Evolutionary conservation across 2,329 filamentous ascomycete species (phyloP), one percentile per base, ranked within the genome.

Genomic region (Dissoconium aciculare): DNA sequence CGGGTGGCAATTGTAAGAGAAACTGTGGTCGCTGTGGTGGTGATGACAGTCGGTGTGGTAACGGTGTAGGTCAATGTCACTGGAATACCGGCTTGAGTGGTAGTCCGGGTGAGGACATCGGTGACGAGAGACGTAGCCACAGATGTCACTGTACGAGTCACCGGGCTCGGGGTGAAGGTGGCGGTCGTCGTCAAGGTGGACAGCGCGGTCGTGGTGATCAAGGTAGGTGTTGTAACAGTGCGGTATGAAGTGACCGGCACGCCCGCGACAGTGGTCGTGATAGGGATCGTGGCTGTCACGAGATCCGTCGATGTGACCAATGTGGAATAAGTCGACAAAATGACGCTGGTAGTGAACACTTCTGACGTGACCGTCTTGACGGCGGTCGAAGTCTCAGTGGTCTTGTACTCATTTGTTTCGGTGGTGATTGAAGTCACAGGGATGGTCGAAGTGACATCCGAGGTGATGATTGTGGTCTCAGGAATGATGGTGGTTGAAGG

Each of bases 1-100:
- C 19, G 4, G 17, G 15, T 19, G 15, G 6, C 17, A 15, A 12
- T 30, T 12, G 10, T 24, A 11, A n/a, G 11, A 11, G 17, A 13
- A 15, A 30, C 11, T 8, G 28, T 30, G 11, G 14, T 17, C 14
- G 28, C 17, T 11, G 11, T 30, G 28, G 23, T 9, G 23, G 28
- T 19, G 11, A 21, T 14, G 15, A 11, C 28, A 5, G 28, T 30
- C 15, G 17, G 11, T 13, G 28, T 30, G 14, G 23, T 23, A n/a
- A 23, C n/a, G 8, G 19, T 23, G 19, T 8, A 8, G n/a, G 19
- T 8, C 19, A n/a, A 23, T 8, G 19, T 23, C n/a, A 23, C 19
- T n/a, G 19, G 8, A n/a, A n/a, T 23, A n/a, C 19, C 19, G n/a
- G 19, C 8, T n/a, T 23, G 19, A 8, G 19, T 23, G 19, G n/a